A percentile compares a stretch with the other conserved stretches of the same genome.
Evolutionary conservation across 2,329 filamentous ascomycete genomes (phyloP).

Genomic region (Colletotrichum costaricense): DNA sequence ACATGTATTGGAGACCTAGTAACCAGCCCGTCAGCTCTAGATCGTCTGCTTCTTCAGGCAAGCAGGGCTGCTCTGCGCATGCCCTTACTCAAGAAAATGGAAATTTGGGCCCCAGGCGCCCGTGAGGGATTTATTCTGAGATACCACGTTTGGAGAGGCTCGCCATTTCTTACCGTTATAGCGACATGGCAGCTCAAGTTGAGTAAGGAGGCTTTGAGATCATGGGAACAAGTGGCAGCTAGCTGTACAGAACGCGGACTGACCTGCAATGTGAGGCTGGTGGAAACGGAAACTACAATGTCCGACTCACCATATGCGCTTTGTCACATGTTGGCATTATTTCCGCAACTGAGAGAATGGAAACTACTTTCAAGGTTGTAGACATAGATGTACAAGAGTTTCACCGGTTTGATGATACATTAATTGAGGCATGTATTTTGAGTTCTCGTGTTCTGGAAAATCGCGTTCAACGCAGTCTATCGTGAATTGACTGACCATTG

Average conservation of each 20-base stretch:
- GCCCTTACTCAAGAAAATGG: background rate
- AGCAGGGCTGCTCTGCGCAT: background rate
- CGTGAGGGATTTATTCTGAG: background rate
- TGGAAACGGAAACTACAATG: background rate
- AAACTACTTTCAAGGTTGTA: background rate
- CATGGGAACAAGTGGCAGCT: conserved; percentile 12
- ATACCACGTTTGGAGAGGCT: background rate
- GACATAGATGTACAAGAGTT: background rate
- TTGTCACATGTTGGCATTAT: background rate
- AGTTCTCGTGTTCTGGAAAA: too few relatives aligned
- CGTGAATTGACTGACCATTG: too few relatives aligned
- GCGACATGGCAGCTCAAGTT: background rate
- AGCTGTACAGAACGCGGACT: background rate
- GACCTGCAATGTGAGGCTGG: background rate
- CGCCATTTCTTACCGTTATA: background rate
- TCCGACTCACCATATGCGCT: background rate
- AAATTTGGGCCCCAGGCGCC: background rate
- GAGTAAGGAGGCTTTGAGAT: background rate
- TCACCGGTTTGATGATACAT: background rate
- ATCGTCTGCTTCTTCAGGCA: background rate
- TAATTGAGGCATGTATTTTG: too few relatives aligned
- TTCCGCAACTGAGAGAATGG: conserved; percentile 1
- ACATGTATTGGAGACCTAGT: background rate
- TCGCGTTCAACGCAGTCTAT: too few relatives aligned
- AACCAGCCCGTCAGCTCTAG: background rate